These are phyloP conservation scores for Pugionium dolabratum DNA, from an alignment of 345 rosid genomes.

Conservation along the genomic window DNA sequence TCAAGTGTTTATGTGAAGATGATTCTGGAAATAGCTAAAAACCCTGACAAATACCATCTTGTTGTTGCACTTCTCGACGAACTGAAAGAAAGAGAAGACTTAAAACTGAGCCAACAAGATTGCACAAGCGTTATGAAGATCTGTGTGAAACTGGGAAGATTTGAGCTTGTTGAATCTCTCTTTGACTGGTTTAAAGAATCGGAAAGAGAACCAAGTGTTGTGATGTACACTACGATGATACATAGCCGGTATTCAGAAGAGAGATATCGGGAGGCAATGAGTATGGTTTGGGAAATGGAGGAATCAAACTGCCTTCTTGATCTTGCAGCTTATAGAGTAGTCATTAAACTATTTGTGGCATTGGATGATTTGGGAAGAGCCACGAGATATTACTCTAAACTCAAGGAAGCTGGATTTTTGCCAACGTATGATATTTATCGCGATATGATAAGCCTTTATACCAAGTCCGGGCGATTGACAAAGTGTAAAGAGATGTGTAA, in stretches of 20 bases:
- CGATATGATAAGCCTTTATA: constrained; percentile 52
- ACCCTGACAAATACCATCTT: constrained; percentile 64
- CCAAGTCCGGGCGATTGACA: constrained; percentile 58
- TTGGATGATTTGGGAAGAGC: constrained; percentile 75
- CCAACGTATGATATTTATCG: constrained; percentile 72
- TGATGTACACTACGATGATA: constrained; percentile 83
- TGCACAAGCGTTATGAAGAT: constrained; percentile 89
- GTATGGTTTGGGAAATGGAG: constrained; percentile 91
- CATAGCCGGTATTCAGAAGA: constrained; percentile 63
- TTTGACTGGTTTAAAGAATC: constrained; percentile 66
- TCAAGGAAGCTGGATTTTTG: constrained; percentile 81
- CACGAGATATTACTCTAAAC: constrained; percentile 69
- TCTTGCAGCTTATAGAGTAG: constrained; percentile 85
- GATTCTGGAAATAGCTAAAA: constrained; percentile 67
- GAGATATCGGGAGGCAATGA: constrained; percentile 76
- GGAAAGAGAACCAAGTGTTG: constrained; percentile 57
- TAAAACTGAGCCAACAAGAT: constrained; percentile 67
- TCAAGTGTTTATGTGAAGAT: constrained; percentile 68
- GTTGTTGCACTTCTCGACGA: constrained; percentile 57
- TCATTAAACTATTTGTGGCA: constrained; percentile 70
- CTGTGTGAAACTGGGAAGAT: constrained; percentile 56
- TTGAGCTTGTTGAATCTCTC: constrained; percentile 63
- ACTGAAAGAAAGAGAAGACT: constrained; percentile 63
- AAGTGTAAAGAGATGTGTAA: constrained; percentile 68
- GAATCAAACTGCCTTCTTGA: constrained; percentile 65